These are phyloP conservation scores for Aspergillus sp. DNA, from an alignment of 2,329 filamentous ascomycete genomes.

Conservation along the genomic window DNA sequence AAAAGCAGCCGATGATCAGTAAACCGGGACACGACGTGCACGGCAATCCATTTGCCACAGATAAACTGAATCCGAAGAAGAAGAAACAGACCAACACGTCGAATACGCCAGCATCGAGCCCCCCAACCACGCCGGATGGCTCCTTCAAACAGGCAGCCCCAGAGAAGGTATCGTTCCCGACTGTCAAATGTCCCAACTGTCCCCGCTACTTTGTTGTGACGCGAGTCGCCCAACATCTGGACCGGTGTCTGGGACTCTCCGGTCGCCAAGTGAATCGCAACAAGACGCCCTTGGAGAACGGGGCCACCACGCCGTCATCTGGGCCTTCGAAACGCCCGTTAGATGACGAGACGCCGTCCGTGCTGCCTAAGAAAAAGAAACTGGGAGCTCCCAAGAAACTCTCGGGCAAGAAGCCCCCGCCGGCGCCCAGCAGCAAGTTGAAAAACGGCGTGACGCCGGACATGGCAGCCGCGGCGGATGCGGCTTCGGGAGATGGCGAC, in stretches of 20 bases:
- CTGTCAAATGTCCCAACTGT: slow-evolving; percentile 57
- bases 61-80: slow-evolving; percentile 49
- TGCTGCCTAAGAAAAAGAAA: slow-evolving; percentile 53
- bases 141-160: slow-evolving; percentile 31
- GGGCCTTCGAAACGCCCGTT: slow-evolving; percentile 37
- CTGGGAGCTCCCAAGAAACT: slow-evolving; percentile 37
- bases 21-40: slow-evolving; percentile 62
- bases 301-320: slow-evolving; percentile 36
- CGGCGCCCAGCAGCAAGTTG: slow-evolving; percentile 35
- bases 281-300: slow-evolving; percentile 45
- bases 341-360: slow-evolving; percentile 44
- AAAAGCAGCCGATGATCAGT: slow-evolving; percentile 58
- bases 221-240: slow-evolving; percentile 60
- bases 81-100: slow-evolving; percentile 35
- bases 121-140: slow-evolving; percentile 33
- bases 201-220: slow-evolving; percentile 62
- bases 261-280: slow-evolving; percentile 51
- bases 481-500: slow-evolving; percentile 26
- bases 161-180: slow-evolving; percentile 38
- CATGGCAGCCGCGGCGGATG: slow-evolving; percentile 28
- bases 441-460: slow-evolving; percentile 42
- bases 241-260: slow-evolving; percentile 59
- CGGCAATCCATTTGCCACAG: slow-evolving; percentile 48
- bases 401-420: slow-evolving; percentile 36
- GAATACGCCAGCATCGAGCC: slow-evolving; percentile 36